phyloP scores from a whole-genome alignment of 2,329 filamentous ascomycete species.

The Truncatella angustata region DNA sequence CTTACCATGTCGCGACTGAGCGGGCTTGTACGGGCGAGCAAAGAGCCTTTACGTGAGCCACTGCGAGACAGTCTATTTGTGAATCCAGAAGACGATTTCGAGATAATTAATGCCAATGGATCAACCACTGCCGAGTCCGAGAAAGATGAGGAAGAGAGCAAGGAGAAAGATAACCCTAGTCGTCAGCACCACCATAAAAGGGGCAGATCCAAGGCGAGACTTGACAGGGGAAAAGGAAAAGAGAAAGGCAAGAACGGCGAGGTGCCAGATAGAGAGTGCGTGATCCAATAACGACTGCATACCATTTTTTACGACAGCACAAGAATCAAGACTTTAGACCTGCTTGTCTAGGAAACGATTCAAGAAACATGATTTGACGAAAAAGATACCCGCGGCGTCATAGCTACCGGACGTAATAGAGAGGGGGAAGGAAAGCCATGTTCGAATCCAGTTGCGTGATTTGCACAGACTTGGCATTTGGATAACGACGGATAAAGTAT shows the following conservation, averaged over 20 bases:
- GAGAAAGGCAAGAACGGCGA: slow-evolving; percentile 21
- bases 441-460: too few species aligned
- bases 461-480: too few species aligned
- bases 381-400: too few species aligned
- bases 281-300: slow-evolving; percentile 30
- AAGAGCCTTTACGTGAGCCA: slow-evolving; percentile 41
- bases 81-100: slow-evolving; percentile 23
- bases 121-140: slow-evolving; percentile 16
- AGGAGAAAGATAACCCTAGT: slow-evolving; percentile 17
- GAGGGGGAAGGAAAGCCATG: too few species aligned
- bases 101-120: slow-evolving; percentile 17
- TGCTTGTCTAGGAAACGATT: too few species aligned
- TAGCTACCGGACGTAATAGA: too few species aligned
- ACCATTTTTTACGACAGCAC: too few species aligned
- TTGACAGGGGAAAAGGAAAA: slow-evolving; percentile 22
- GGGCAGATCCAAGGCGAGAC: slow-evolving; percentile 11
- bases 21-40: slow-evolving; percentile 50
- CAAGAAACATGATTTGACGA: too few species aligned
- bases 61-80: slow-evolving; percentile 19
- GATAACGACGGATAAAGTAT: too few species aligned
- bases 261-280: slow-evolving; percentile 29
- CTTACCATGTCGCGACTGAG: slow-evolving; percentile 56
- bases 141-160: slow-evolving; percentile 20
- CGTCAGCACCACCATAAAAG: slow-evolving; percentile 14
- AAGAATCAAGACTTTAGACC: too few species aligned